Percentiles rank a stretch among this genome's conserved stretches.
Conservation (phyloP, 768 basidiomycete species). For the Boletus rufocinnamomeus region DNA sequence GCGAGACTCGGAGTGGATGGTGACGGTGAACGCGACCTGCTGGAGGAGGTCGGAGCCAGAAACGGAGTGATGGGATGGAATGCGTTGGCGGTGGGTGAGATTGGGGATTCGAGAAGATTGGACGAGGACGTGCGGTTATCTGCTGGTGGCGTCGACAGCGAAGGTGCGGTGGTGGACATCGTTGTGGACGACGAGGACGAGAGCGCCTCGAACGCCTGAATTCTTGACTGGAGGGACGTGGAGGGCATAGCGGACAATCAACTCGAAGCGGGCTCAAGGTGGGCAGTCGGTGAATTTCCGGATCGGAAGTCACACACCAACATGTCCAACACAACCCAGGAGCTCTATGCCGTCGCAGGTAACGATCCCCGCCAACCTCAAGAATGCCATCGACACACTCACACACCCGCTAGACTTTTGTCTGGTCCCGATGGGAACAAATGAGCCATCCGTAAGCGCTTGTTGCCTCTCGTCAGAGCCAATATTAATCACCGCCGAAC, state of each 20-base stretch:
- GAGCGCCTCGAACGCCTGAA: conserved; percentile 65
- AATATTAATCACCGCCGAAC: background rate
- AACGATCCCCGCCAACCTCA: conserved; percentile 2
- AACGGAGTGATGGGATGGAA: conserved; percentile 46
- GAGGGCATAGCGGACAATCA: conserved; percentile 40
- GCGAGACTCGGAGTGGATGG: conserved; percentile 43
- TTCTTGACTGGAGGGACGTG: conserved; percentile 55
- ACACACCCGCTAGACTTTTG: conserved; percentile 66
- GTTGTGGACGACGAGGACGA: conserved; percentile 33
- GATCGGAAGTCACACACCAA: background rate
- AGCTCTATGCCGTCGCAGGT: conserved; percentile 83
- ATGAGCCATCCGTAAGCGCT: conserved; percentile 62
- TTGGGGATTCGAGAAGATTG: conserved; percentile 49
- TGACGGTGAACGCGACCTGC: conserved; percentile 44
- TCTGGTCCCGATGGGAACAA: conserved; percentile 83
- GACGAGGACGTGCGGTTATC: conserved; percentile 8
- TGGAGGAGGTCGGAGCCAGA: conserved; percentile 28
- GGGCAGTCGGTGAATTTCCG: background rate
- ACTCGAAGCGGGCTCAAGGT: background rate
- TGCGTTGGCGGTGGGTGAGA: conserved; percentile 47
- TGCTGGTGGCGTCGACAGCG: conserved; percentile 9
- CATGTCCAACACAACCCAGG: conserved; percentile 28
- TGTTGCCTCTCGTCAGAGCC: conserved; percentile 3
- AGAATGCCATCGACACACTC: background rate
- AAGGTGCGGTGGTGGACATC: conserved; percentile 10